Base-by-base conservation (phyloP, 2,329 filamentous ascomycete genomes). In the Fusarium lyarnte region DNA sequence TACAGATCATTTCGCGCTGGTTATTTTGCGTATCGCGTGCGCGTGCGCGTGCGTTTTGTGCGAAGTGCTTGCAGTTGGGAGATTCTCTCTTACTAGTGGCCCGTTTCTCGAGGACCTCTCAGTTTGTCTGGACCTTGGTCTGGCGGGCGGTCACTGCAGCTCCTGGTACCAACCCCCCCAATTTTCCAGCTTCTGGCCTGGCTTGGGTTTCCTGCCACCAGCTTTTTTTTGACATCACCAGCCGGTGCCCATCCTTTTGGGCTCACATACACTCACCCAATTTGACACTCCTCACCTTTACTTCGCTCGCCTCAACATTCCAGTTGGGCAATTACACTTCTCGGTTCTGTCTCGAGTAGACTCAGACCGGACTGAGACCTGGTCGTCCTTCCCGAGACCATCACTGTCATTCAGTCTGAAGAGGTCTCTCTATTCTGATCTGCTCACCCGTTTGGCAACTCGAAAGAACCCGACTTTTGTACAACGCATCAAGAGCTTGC, bases 211-310 rank as follows among this genome's bases (percentile, higher is more conserved):
- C 76, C 72, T 76, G 78, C 78, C 78, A 79, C 78, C 78, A 77
- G 51, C 65, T 74, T 79, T 75, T 69, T 79, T 79, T 79, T 72
- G 77, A 75, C 77, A 76, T 76, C 73, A 79, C 78, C 75, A 73
- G 76, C 66, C 53, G 43, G 58, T 73, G 53, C 70, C 66, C 69
- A 59, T 71, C 47, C 46, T 66, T 52, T 63, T 63, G 47, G 64
- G 66, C 65, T 60, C 52, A 58, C 74, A 67, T 70, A 51, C 47
- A 72, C 64, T 66, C 65, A 63, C 61, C 36, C 61, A 39, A 59
- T 45, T 42, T 52, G 41, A 54, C 61, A 63, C 66, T 61, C 54
- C 59, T 54, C 55, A 58, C 58, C 54, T 55, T 55, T 51, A 53
- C 42, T 41, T 60, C 47, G 41, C 66, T 69, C 51, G 58, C 27